Evolutionary conservation across 2,329 filamentous ascomycete genomes (phyloP).

Genomic region (Eutypa lata): DNA sequence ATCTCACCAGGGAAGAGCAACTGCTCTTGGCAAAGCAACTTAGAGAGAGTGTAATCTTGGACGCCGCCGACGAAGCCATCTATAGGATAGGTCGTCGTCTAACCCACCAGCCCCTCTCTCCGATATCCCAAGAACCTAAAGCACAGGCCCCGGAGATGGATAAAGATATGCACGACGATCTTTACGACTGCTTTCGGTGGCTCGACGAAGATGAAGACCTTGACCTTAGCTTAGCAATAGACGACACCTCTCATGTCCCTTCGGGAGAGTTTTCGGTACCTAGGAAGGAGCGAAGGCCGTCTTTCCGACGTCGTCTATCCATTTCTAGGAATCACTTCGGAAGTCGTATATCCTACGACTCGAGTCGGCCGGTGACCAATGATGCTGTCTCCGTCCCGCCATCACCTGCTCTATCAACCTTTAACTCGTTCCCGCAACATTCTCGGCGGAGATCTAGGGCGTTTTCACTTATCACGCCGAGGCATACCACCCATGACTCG

Average conservation of each 20-base stretch:
- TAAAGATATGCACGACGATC: conserved; percentile 40
- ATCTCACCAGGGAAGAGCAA: conserved; percentile 67
- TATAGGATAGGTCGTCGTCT: conserved; percentile 40
- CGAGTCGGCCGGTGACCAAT: conserved; percentile 45
- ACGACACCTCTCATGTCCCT: conserved; percentile 67
- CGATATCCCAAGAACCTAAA: conserved; percentile 25
- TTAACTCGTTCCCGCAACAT: conserved; percentile 30
- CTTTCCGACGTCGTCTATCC: conserved; percentile 70
- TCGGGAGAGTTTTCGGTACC: conserved; percentile 48
- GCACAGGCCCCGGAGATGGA: conserved; percentile 26
- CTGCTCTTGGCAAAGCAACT: conserved; percentile 49
- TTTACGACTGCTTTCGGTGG: conserved; percentile 70
- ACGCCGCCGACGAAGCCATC: conserved; percentile 53
- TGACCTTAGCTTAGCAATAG: conserved; percentile 60
- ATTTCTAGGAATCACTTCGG: conserved; percentile 64
- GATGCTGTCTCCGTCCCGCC: conserved; percentile 33
- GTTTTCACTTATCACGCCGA: conserved; percentile 51
- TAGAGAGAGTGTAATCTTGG: conserved; percentile 49
- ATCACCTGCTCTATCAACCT: conserved; percentile 22
- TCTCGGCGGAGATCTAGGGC: conserved; percentile 51
- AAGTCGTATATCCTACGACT: conserved; percentile 46
- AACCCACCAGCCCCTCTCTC: conserved; percentile 22
- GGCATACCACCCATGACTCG: conserved; percentile 41
- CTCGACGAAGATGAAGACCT: conserved; percentile 70
- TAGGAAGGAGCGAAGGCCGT: conserved; percentile 49